Base-by-base conservation (phyloP, 2,329 filamentous ascomycete species). In the Fusarium cicatricum region DNA sequence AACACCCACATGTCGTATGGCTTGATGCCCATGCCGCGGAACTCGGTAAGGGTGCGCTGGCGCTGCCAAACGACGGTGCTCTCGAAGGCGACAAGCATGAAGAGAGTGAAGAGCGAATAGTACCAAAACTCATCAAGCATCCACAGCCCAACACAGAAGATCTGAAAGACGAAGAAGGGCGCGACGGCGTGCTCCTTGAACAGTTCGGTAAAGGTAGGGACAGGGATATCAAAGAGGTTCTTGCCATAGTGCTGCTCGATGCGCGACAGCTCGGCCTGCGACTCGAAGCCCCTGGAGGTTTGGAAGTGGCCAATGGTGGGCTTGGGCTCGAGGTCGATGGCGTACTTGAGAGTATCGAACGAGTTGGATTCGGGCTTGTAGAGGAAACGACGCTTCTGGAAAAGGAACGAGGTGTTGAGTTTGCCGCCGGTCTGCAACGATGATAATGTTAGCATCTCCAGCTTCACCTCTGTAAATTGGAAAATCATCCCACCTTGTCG, bases 111-210 rank as follows among this genome's bases (percentile, higher is more conserved):
- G 16, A 99, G 85, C 58, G 95, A 98, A 79, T 99, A 99, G 81
- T 99, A 99, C 95, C 96, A 99, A 79, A 98, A 99, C 78, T 99
- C 96, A 72, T 99, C 95, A 72, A 99, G 80, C 88, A 98, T 91
- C 95, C 95, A 99, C 58, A 99, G 80, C 14, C 95, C 96, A 54
- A 99, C 95, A 69, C 96, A 99, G 81, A 99, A 99, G 58, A 99
- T 83, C 81, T 99, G 95, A 79, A 99, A 99, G 61, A 99, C 93
- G 77, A 99, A 99, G 82, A 99, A 99, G 5, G 95, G 95, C 17
- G 96, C 96, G 17, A 99, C 96, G 19, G 96, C 94, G 75, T 99
- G 96, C 77, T 99, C 95, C 76, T 96, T 91, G 85, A 97, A 99
- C 43, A 99, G 85, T 78, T 99, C 95, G 45, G 90, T 87, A 68